Evolutionary conservation across 2,329 filamentous ascomycete species (phyloP).

Genomic region (Tolypocladium endophyticum): DNA sequence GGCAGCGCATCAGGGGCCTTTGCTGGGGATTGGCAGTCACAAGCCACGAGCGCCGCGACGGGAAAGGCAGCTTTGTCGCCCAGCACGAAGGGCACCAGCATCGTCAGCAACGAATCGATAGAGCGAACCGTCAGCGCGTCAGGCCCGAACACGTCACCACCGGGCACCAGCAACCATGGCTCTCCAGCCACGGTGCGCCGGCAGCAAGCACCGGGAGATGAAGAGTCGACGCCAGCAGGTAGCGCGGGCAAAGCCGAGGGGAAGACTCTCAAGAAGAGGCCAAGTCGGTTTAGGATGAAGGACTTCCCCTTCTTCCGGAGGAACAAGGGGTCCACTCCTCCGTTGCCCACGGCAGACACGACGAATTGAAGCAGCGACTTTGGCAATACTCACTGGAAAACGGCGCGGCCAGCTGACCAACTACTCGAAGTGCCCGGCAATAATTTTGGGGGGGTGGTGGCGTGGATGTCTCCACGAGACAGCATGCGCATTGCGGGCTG

Average conservation of each 20-base stretch:
- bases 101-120: slow-evolving; percentile 48
- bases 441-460: background rate
- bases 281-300: slow-evolving; percentile 54
- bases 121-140: slow-evolving; percentile 37
- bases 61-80: slow-evolving; percentile 55
- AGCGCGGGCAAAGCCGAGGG: slow-evolving; percentile 36
- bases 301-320: slow-evolving; percentile 45
- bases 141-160: slow-evolving; percentile 25
- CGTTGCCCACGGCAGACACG: slow-evolving; percentile 21
- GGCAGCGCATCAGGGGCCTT: slow-evolving; percentile 43
- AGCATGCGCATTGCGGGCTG: background rate
- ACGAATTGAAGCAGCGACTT: slow-evolving; percentile 15
- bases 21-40: slow-evolving; percentile 50
- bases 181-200: slow-evolving; percentile 13
- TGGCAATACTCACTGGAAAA: background rate
- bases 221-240: slow-evolving; percentile 25
- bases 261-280: slow-evolving; percentile 47
- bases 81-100: slow-evolving; percentile 55
- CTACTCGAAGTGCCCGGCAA: background rate
- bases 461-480: slow-evolving; percentile 1
- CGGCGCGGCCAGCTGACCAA: background rate
- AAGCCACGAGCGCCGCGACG: slow-evolving; percentile 52
- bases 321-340: slow-evolving; percentile 31
- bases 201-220: slow-evolving; percentile 14
- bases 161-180: slow-evolving; percentile 18